Base-by-base conservation (phyloP, 768 basidiomycete species). In the Nidularia pulvinata region DNA sequence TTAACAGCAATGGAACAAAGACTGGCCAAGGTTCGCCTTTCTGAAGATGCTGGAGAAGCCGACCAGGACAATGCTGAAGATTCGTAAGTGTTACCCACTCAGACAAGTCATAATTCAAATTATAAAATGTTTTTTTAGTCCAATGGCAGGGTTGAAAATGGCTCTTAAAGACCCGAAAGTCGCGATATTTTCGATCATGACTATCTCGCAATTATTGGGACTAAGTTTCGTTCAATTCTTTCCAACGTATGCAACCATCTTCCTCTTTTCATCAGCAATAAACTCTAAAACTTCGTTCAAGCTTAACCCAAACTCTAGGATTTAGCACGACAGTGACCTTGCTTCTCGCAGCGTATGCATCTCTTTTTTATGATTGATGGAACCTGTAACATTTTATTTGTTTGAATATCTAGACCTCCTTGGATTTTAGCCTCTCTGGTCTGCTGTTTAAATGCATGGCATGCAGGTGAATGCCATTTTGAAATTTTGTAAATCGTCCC, bases 41-140 rank as follows among this genome's bases (percentile, higher is more conserved):
- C 85, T 0, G 86, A 88, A 59, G 85, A 88, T 60, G 83, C 80
- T 7, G 84, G 85, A 1, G 85, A 86, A 68, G 85, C 85, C 0
- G 86, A 88, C 57, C 67, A 77, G 58, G 86, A 88, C 57, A 78
- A 77, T n/a, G 62, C 63, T 0, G 67, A 75, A 33, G 84, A 83
- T 51, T 82, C 85, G 86, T 86, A 61, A 37, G 83, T 70, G 33
- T 33, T 16, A n/a, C 32, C 5, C 19, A 9, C 33, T 33, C 43
- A 6, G 19, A 2, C 11, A 49, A 2, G 48, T 22, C 46, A 47
- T 7, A 4, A 14, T 25, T 11, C 30, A 11, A 32, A 32, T 7
- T 2, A 4, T 14, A 11, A 16, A 14, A 4, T 16, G 25, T 47
- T 14, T 14, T 39, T 6, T 19, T 45, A 86, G 85, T 1, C 75